Evolutionary conservation across 768 basidiomycete genomes (phyloP).

Genomic region (Panus rudis): DNA sequence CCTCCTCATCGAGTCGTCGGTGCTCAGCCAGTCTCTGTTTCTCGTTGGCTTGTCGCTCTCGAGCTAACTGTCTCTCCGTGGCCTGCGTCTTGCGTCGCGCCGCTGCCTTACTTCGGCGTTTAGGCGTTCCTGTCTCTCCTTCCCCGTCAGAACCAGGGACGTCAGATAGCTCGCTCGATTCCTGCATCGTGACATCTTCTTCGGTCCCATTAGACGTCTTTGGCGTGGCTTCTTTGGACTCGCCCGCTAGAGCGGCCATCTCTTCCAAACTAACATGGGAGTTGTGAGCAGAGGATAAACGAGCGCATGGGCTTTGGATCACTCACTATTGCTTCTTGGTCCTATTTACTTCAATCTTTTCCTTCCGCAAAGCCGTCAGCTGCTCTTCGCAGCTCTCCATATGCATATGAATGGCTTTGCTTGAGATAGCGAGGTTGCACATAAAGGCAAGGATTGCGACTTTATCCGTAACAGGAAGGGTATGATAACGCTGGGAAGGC

Average conservation of each 20-base stretch:
- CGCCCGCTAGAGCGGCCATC: conserved; percentile 58
- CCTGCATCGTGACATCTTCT: conserved; percentile 55
- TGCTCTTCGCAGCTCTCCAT: conserved; percentile 90
- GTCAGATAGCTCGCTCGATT: conserved; percentile 71
- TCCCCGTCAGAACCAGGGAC: conserved; percentile 53
- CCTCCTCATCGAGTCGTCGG: conserved; percentile 81
- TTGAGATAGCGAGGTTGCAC: conserved; percentile 84
- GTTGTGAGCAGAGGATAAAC: neutral
- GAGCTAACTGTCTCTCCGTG: conserved; percentile 75
- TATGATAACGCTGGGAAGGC: conserved; percentile 65
- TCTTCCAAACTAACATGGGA: conserved; percentile 52
- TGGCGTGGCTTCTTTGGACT: conserved; percentile 35
- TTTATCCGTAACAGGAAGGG: conserved; percentile 70
- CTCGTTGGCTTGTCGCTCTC: conserved; percentile 69
- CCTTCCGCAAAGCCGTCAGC: conserved; percentile 88
- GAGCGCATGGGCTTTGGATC: neutral
- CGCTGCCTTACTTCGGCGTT: conserved; percentile 25
- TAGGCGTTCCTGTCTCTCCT: conserved; percentile 50
- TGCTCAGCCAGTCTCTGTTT: conserved; percentile 81
- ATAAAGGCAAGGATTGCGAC: conserved; percentile 84
- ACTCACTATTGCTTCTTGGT: conserved; percentile 84
- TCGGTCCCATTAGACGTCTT: conserved; percentile 35
- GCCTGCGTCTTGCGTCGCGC: conserved; percentile 50
- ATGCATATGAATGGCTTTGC: conserved; percentile 79
- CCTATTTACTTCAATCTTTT: conserved; percentile 92